Evolutionary conservation across 176 grass and related monocot species (phyloP).

Genomic region (Saccharum spontaneum): DNA sequence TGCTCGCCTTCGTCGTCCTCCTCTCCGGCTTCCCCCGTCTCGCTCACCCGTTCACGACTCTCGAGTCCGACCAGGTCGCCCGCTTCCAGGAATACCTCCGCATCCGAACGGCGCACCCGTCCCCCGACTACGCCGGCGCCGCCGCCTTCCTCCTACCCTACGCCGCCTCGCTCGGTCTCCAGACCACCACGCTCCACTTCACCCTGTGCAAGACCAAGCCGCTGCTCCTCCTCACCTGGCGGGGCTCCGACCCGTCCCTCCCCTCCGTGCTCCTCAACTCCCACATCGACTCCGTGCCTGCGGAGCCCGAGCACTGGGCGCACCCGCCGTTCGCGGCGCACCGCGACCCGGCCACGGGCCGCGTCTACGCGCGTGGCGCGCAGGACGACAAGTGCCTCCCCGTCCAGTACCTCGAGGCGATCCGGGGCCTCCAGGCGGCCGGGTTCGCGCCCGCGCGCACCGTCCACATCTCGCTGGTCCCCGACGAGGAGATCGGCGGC

Average conservation of each 20-base stretch:
- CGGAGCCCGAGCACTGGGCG: constrained; percentile 57
- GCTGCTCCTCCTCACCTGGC: constrained; percentile 81
- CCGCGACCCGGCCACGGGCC: constrained; percentile 53
- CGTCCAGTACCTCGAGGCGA: constrained; percentile 88
- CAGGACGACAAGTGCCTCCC: constrained; percentile 97
- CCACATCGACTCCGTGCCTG: constrained; percentile 85
- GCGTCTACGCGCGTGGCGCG: constrained; percentile 73
- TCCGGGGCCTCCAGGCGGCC: constrained; percentile 58
- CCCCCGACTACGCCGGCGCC: constrained; percentile 69
- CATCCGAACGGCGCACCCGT: constrained; percentile 72
- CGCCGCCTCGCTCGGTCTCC: constrained; percentile 60
- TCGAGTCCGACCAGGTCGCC: constrained; percentile 58
- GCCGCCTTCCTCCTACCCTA: constrained; percentile 71
- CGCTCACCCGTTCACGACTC: constrained; percentile 34
- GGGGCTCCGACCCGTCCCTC: constrained; percentile 61
- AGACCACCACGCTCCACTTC: constrained; percentile 51
- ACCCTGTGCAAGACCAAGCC: constrained; percentile 58
- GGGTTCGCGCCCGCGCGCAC: constrained; percentile 66
- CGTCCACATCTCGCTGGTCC: constrained; percentile 83
- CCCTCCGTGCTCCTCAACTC: constrained; percentile 89
- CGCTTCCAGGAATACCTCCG: constrained; percentile 77
- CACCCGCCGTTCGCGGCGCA: constrained; percentile 69
- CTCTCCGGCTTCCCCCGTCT: not conserved
- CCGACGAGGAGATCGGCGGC: constrained; percentile 82
- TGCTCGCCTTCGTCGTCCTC: not conserved